Conservation (phyloP, 2,329 filamentous ascomycete species). For the Sclerotinia trifoliorum region DNA sequence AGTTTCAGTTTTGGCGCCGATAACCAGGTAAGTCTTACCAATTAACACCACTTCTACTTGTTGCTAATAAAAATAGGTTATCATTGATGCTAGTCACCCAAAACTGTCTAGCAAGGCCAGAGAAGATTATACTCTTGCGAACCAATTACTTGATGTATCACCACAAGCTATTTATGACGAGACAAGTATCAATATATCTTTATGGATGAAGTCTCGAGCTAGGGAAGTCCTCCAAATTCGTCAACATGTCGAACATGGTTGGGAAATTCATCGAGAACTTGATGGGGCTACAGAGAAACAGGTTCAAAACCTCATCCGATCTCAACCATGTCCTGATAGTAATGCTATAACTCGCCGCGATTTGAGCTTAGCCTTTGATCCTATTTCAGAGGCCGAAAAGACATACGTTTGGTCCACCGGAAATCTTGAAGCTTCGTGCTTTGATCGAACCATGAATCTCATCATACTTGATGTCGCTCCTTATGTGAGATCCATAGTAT, state of each 20-base stretch:
- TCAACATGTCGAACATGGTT: slow-evolving; percentile 29
- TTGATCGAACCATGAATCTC: slow-evolving; percentile 67
- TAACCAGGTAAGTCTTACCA: slow-evolving; percentile 30
- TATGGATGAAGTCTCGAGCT: slow-evolving; percentile 36
- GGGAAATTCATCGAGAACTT: slow-evolving; percentile 32
- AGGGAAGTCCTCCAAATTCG: slow-evolving; percentile 36
- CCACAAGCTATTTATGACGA: slow-evolving; percentile 28
- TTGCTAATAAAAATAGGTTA: slow-evolving; percentile 29
- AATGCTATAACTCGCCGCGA: slow-evolving; percentile 50
- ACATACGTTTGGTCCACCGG: slow-evolving; percentile 38
- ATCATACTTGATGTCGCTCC: slow-evolving; percentile 80
- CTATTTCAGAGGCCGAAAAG: slow-evolving; percentile 54
- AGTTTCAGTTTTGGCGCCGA: slow-evolving; percentile 32
- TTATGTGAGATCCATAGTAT: slow-evolving; percentile 82
- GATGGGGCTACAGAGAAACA: slow-evolving; percentile 30
- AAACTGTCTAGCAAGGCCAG: slow-evolving; percentile 48
- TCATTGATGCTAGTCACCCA: slow-evolving; percentile 34
- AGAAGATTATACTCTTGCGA: slow-evolving; percentile 54
- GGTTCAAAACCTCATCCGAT: slow-evolving; percentile 32
- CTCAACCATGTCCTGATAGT: slow-evolving; percentile 23
- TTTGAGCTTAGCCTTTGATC: slow-evolving; percentile 59
- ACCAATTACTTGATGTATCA: slow-evolving; percentile 54
- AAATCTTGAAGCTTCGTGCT: slow-evolving; percentile 66
- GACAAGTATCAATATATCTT: slow-evolving; percentile 31
- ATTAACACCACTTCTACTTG: not conserved